phyloP scores from a whole-genome alignment of 169 alveolate genomes.

The Plasmodium sp. region DNA sequence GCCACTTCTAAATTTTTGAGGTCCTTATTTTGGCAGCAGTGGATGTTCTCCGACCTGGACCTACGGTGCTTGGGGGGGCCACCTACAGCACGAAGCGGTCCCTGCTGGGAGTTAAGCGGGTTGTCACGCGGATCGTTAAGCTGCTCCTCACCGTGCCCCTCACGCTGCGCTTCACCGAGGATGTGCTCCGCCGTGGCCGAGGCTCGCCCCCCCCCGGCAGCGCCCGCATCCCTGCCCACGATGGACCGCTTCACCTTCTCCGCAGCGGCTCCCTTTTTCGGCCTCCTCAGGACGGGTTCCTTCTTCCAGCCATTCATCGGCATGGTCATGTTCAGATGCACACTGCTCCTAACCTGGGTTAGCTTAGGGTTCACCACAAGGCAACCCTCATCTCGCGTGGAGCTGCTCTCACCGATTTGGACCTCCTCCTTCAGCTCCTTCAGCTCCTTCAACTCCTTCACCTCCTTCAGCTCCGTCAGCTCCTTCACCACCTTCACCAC shows the following conservation, averaged over 20 bases:
- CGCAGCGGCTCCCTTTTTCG: background rate
- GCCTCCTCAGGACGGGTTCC: background rate
- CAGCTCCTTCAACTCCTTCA: background rate
- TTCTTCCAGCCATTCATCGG: background rate
- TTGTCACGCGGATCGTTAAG: too few relatives aligned
- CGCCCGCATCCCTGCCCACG: background rate
- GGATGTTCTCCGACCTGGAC: conserved; percentile 27
- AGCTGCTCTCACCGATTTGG: background rate
- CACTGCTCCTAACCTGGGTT: background rate
- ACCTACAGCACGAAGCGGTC: background rate
- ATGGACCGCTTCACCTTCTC: background rate
- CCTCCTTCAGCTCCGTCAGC: too few relatives aligned
- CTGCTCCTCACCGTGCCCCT: background rate
- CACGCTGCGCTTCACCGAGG: background rate
- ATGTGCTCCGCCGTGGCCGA: background rate
- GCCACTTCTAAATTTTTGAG: conserved; percentile 40
- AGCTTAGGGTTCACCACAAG: background rate
- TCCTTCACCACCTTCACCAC: background rate
- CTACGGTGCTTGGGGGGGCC: background rate
- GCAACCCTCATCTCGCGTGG: background rate
- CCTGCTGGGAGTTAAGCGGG: too few relatives aligned
- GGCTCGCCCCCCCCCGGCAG: background rate
- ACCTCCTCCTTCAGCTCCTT: background rate
- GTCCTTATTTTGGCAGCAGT: background rate
- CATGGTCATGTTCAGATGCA: background rate